Evolutionary conservation across 306 rosid genomes (phyloP).

Genomic region (Trifolium subterraneum): DNA sequence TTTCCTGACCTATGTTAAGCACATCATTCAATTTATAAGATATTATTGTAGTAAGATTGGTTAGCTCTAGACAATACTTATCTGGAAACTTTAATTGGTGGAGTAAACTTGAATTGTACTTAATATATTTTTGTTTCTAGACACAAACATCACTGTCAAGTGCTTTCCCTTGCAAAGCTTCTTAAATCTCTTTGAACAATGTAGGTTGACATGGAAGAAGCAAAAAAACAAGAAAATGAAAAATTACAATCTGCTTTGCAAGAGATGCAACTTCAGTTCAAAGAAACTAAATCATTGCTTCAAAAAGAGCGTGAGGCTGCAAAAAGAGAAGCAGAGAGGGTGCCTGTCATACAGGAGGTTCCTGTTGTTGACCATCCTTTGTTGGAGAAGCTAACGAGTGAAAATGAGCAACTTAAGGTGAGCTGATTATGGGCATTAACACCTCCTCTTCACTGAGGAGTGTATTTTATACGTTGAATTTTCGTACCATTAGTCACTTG

Average conservation of each 20-base stretch:
- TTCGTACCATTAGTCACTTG: conserved; percentile 46
- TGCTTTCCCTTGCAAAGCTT: conserved; percentile 35
- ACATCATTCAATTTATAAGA: conserved; percentile 12
- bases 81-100: conserved; percentile 23
- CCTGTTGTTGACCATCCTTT: conserved; percentile 85
- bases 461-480: conserved; percentile 11
- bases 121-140: neutral
- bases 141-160: neutral
- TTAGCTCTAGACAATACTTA: conserved; percentile 14
- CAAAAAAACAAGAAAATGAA: conserved; percentile 87
- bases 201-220: conserved; percentile 88
- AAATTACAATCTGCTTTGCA: conserved; percentile 86
- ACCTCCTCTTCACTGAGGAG: conserved; percentile 19
- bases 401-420: conserved; percentile 98
- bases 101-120: conserved; percentile 22
- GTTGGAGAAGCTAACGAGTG: conserved; percentile 77
- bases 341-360: conserved; percentile 85
- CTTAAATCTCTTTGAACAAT: conserved; percentile 38
- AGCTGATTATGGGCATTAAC: conserved; percentile 40
- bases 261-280: conserved; percentile 82
- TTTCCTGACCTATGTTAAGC: conserved; percentile 16
- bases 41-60: conserved; percentile 14
- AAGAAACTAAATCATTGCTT: conserved; percentile 73
- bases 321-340: conserved; percentile 70
- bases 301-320: conserved; percentile 78